These are phyloP conservation scores for Pestalotiopsis sp. DNA, from an alignment of 2,329 filamentous ascomycete genomes.

Conservation along the genomic window DNA sequence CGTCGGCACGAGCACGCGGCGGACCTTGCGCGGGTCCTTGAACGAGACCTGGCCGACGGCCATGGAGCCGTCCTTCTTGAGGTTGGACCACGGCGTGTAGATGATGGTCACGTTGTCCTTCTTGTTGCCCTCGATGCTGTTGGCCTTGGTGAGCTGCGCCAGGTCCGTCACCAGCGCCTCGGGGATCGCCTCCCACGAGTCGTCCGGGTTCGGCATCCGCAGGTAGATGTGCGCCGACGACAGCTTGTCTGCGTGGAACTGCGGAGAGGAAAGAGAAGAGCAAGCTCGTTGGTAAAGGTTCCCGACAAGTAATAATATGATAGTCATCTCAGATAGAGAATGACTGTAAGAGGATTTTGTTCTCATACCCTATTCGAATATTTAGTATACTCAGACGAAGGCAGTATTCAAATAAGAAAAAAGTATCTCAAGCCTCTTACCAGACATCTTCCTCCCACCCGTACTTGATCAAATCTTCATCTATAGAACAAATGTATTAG, in stretches of 20 bases:
- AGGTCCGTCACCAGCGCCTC: slow-evolving; percentile 79
- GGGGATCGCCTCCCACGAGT: slow-evolving; percentile 84
- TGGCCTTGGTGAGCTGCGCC: slow-evolving; percentile 97
- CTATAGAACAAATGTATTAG: slow-evolving; percentile 47
- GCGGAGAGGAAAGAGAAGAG: slow-evolving; percentile 12
- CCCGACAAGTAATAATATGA: not conserved
- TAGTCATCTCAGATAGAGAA: not conserved
- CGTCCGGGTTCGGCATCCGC: slow-evolving; percentile 70
- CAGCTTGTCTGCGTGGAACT: slow-evolving; percentile 98
- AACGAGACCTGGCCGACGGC: slow-evolving; percentile 93
- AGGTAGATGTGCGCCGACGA: slow-evolving; percentile 97
- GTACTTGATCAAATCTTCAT: slow-evolving; percentile 94
- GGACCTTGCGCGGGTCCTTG: slow-evolving; percentile 85
- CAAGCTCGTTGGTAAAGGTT: not conserved
- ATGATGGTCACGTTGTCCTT: slow-evolving; percentile 97
- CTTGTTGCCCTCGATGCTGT: slow-evolving; percentile 99
- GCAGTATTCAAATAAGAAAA: slow-evolving; percentile 25
- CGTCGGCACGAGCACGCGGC: slow-evolving; percentile 76
- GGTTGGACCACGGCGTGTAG: slow-evolving; percentile 96
- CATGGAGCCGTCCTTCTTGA: slow-evolving; percentile 96
- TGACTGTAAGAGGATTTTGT: not conserved
- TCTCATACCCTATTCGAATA: slow-evolving; percentile 3
- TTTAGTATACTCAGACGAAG: slow-evolving; percentile 8
- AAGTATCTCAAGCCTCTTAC: slow-evolving; percentile 48
- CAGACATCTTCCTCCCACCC: slow-evolving; percentile 96